Evolutionary conservation across 73 alveolate species (phyloP).

Genomic region (Urostyla sp.): DNA sequence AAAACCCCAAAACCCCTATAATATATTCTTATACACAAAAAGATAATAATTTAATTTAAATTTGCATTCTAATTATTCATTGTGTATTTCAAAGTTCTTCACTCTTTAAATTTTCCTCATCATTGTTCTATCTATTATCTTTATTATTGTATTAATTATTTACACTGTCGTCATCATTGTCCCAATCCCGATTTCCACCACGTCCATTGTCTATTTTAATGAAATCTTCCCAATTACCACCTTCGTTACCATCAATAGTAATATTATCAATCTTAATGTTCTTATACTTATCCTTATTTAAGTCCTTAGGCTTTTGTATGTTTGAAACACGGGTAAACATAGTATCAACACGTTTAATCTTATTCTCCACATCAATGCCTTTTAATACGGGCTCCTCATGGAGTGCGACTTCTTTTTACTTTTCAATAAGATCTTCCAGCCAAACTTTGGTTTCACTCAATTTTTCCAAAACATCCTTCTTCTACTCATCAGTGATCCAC

Average conservation of each 20-base stretch:
- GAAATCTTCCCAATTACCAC: conserved; percentile 19
- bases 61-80: not conserved
- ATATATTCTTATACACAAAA: too few relatives aligned
- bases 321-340: not conserved
- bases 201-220: conserved; percentile 6
- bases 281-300: conserved; percentile 5
- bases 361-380: not conserved
- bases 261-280: conserved; percentile 42
- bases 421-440: conserved; percentile 25
- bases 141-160: not conserved
- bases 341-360: not conserved
- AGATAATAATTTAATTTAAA: too few relatives aligned
- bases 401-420: not conserved
- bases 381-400: conserved; percentile 30
- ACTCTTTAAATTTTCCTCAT: conserved; percentile 5
- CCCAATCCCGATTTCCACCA: too few relatives aligned
- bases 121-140: not conserved
- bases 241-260: conserved; percentile 35
- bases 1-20: too few relatives aligned
- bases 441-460: conserved; percentile 4
- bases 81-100: conserved; percentile 35
- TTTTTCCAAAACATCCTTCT: not conserved
- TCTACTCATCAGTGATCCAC: conserved; percentile 32
- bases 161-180: conserved; percentile 20
- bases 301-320: conserved; percentile 44